Evolutionary conservation across 768 basidiomycete genomes (phyloP).

Genomic region (Candolleomyces aberdarensis): DNA sequence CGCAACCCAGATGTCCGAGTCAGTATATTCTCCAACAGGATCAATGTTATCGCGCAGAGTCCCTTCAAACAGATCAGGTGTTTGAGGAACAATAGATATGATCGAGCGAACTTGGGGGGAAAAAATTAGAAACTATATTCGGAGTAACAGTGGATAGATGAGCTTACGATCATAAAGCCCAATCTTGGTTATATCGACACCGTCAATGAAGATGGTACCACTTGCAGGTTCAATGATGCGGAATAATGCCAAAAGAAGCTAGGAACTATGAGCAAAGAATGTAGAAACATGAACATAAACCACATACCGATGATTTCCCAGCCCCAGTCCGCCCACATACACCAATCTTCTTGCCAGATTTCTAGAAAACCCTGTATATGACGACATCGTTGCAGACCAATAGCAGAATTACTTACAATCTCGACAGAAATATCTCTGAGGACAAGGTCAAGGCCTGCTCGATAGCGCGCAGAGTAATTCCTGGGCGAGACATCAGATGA

Average conservation of each 20-base stretch:
- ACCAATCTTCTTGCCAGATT: slow-evolving; percentile 84
- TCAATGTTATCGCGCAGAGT: slow-evolving; percentile 87
- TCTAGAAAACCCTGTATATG: slow-evolving; percentile 32
- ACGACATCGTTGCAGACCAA: not conserved
- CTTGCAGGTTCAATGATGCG: slow-evolving; percentile 69
- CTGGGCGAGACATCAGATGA: slow-evolving; percentile 28
- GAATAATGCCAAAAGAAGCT: slow-evolving; percentile 71
- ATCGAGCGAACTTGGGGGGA: slow-evolving; percentile 57
- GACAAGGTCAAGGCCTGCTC: slow-evolving; percentile 75
- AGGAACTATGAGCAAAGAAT: not conserved
- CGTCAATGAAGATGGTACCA: slow-evolving; percentile 71
- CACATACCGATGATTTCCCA: slow-evolving; percentile 69
- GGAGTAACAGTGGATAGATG: not conserved
- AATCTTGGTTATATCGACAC: slow-evolving; percentile 71
- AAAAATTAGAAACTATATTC: not conserved
- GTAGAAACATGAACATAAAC: not conserved
- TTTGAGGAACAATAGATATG: slow-evolving; percentile 87
- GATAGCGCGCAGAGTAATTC: slow-evolving; percentile 74
- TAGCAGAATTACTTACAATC: slow-evolving; percentile 45
- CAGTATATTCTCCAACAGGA: slow-evolving; percentile 69
- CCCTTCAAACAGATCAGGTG: slow-evolving; percentile 67
- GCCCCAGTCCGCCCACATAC: slow-evolving; percentile 83
- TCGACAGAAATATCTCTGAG: slow-evolving; percentile 71
- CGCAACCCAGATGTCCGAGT: slow-evolving; percentile 85
- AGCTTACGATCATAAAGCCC: slow-evolving; percentile 67